Evolutionary conservation across 495 filamentous ascomycete genomes (phyloP).

Genomic region (Penicillium daleae): DNA sequence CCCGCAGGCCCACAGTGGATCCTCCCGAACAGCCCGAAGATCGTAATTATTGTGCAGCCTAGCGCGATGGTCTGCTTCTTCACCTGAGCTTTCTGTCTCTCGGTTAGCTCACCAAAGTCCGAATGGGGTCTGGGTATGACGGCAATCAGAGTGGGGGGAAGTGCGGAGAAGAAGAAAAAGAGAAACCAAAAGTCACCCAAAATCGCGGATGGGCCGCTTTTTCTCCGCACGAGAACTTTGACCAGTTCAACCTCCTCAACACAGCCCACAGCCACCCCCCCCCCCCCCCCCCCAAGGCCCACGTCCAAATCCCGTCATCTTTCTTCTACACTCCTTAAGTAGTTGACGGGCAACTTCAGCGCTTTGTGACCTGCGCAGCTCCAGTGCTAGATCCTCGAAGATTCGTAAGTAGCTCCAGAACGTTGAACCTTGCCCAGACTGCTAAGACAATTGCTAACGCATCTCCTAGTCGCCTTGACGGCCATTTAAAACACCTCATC

Average conservation of each 20-base stretch:
- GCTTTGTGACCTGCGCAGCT: no score
- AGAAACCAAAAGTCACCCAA: not conserved
- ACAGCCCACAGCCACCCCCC: no score
- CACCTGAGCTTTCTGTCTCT: not conserved
- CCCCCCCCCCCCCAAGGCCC: no score
- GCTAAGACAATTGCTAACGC: not conserved
- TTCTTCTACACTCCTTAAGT: not conserved
- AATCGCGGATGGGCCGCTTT: not conserved
- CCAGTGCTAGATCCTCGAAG: not conserved
- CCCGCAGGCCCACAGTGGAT: not conserved
- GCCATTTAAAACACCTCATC: not conserved
- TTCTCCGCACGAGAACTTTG: not conserved
- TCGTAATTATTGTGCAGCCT: not conserved
- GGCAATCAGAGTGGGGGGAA: not conserved
- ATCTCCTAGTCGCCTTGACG: not conserved
- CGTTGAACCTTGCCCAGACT: not conserved
- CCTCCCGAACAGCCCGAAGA: not conserved
- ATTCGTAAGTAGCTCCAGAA: not conserved
- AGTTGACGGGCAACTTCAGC: no score
- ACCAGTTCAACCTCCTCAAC: not conserved
- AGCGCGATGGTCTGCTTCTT: not conserved
- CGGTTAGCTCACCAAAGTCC: no score
- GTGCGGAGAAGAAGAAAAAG: not conserved
- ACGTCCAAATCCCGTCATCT: not conserved
- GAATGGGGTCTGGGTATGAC: conserved; percentile 2